A percentile compares a stretch with the other conserved stretches of the same genome.
These are phyloP conservation scores for Penicillium sp. DNA, from an alignment of 2,329 filamentous ascomycete genomes.

Conservation along the genomic window DNA sequence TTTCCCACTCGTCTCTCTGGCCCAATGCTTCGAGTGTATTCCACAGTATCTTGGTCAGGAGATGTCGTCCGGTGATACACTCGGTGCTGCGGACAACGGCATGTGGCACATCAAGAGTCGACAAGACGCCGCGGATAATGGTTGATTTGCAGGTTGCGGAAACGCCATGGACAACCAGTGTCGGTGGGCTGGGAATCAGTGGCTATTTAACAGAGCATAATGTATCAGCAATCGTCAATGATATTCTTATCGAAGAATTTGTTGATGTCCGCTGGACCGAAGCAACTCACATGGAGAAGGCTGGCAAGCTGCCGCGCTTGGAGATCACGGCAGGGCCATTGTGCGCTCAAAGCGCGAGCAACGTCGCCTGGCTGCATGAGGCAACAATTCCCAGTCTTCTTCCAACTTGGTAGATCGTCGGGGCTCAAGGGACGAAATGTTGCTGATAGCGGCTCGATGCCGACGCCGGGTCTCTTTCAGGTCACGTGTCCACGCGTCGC, in stretches of 20 bases:
- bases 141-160: constrained; percentile 83
- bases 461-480: too few relatives aligned
- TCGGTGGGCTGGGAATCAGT: constrained; percentile 63
- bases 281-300: constrained; percentile 40
- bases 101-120: constrained; percentile 52
- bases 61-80: constrained; percentile 47
- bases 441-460: constrained; percentile 5
- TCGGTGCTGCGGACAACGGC: constrained; percentile 45
- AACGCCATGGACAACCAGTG: constrained; percentile 77
- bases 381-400: too few relatives aligned
- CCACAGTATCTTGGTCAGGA: constrained; percentile 47
- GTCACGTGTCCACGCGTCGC: constrained; percentile 24
- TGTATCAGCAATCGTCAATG: neutral
- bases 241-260: neutral
- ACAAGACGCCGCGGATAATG: constrained; percentile 63
- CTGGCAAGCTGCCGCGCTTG: constrained; percentile 43
- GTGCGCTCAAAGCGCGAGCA: constrained; percentile 33
- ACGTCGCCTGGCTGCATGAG: constrained; percentile 36
- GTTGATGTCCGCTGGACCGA: constrained; percentile 2
- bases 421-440: neutral
- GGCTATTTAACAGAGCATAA: constrained; percentile 25
- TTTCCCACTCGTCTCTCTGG: constrained; percentile 42
- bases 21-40: constrained; percentile 37
- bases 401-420: too few relatives aligned
- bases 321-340: constrained; percentile 46